These are phyloP conservation scores for Lolium perenne DNA, from an alignment of 176 grass and related monocot species.

Conservation along the genomic window DNA sequence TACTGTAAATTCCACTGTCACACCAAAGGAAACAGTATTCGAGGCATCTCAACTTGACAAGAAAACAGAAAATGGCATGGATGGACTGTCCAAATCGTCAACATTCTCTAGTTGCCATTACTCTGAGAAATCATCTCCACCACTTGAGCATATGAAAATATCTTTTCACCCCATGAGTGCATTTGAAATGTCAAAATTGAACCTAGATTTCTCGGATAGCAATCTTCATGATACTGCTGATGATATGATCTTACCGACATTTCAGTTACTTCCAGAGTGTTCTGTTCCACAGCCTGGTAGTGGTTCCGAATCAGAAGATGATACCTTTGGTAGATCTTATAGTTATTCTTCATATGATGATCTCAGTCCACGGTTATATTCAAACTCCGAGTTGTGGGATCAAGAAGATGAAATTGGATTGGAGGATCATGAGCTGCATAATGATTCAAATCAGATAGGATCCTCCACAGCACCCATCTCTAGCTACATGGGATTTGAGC, in stretches of 20 bases:
- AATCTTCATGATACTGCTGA: constrained; percentile 61
- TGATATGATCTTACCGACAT: constrained; percentile 75
- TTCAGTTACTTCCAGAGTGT: constrained; percentile 71
- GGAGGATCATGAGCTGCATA: constrained; percentile 49
- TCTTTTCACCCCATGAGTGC: constrained; percentile 85
- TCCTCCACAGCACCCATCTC: constrained; percentile 50
- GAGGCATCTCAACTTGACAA: constrained; percentile 43
- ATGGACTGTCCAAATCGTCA: constrained; percentile 53
- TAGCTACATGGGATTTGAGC: constrained; percentile 66
- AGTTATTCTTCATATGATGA: constrained; percentile 91
- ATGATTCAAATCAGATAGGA: constrained; percentile 48
- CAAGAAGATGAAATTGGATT: constrained; percentile 62
- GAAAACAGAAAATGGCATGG: constrained; percentile 51
- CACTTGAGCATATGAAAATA: constrained; percentile 95
- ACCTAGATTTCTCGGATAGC: constrained; percentile 60
- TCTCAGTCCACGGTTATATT: constrained; percentile 74
- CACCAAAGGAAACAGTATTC: constrained; percentile 32
- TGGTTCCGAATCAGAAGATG: constrained; percentile 94
- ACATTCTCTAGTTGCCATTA: constrained; percentile 49
- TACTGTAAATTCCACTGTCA: constrained; percentile 35
- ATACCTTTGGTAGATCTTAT: constrained; percentile 95
- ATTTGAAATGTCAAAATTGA: constrained; percentile 66
- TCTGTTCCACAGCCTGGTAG: constrained; percentile 54
- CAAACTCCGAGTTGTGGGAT: constrained; percentile 96
- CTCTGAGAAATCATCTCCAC: constrained; percentile 89